Percentiles rank a stretch among this genome's conserved stretches.
phyloP scores from a whole-genome alignment of 768 basidiomycete genomes.

The Pleurotus salmoneostramineus region DNA sequence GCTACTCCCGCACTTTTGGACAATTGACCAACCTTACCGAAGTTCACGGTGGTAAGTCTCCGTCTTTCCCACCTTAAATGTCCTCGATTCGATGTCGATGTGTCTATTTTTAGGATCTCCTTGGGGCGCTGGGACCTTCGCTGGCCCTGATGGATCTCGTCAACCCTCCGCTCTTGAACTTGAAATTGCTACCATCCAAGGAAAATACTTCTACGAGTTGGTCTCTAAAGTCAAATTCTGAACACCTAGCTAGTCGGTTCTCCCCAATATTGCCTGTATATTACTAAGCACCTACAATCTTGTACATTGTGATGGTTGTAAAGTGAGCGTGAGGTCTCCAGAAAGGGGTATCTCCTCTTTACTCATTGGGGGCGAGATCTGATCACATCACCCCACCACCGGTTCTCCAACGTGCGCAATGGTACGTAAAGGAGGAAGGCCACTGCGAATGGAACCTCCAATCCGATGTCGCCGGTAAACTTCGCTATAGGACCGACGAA shows the following conservation, averaged over 20 bases:
- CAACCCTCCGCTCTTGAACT: constrained; percentile 46
- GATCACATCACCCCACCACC: constrained; percentile 3
- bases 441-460: constrained; percentile 55
- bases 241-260: not conserved
- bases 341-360: too few species aligned
- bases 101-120: constrained; percentile 49
- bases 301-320: too few species aligned
- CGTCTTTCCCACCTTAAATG: not conserved
- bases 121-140: constrained; percentile 73
- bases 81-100: not conserved
- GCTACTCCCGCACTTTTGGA: constrained; percentile 23
- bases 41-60: constrained; percentile 53
- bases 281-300: too few species aligned
- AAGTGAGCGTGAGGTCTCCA: too few species aligned
- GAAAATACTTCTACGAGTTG: constrained; percentile 44
- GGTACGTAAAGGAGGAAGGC: constrained; percentile 45
- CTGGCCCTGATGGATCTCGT: constrained; percentile 41
- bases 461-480: constrained; percentile 67
- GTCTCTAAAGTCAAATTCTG: constrained; percentile 34
- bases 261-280: too few species aligned
- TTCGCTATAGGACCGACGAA: constrained; percentile 68
- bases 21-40: constrained; percentile 39
- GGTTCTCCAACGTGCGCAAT: constrained; percentile 37
- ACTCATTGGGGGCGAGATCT: too few species aligned
- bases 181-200: constrained; percentile 48